Base-by-base conservation (phyloP, 805 yeast genomes). In the Nakazawaea populi region DNA sequence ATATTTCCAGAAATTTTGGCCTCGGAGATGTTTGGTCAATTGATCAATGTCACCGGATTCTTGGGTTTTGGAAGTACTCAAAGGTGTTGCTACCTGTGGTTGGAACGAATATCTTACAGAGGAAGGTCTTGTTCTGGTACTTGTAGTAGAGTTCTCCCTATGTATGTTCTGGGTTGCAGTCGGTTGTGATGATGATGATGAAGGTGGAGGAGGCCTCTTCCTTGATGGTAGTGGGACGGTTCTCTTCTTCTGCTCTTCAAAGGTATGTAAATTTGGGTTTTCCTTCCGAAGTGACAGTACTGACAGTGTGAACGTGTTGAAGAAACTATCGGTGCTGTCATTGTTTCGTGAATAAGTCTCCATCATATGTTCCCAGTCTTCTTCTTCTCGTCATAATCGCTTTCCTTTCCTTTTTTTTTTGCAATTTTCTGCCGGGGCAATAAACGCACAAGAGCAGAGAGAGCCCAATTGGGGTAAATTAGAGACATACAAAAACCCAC, bases 1-100 rank as follows among this genome's bases (percentile, higher is more conserved):
- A 58, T 84, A 85, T 59, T 83, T 83, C 83, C 85, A 82, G 55
- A 72, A 77, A 14, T 72, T 47, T 38, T 64, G 67, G 38, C 42
- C 52, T 35, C 10, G 52, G 43, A 48, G 61, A 40, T 27, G 40
- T n/a, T 41, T 53, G 8, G 47, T 14, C 29, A 50, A 42, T 24
- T 43, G 44, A 24, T 44, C 44, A 30, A 37, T 43, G 27, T 48
- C 51, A 34, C 27, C 18, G 10, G 48, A 37, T 18, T 38, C 44
- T 11, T 36, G 29, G 8, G 42, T 45, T 4, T n/a, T 40, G 12
- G 39, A 31, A 5, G 32, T 32, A 8, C 27, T 40, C 32, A 46
- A 39, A 6, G 28, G 37, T 32, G 39, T 12, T 8, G 31, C 12
- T 37, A 4, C 8, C n/a, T 8, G 14, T 37, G 39, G 24, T 27